A percentile compares a stretch with the other conserved stretches of the same genome.
Conservation (phyloP, 805 yeast species). For the Candida sphagnicola region DNA sequence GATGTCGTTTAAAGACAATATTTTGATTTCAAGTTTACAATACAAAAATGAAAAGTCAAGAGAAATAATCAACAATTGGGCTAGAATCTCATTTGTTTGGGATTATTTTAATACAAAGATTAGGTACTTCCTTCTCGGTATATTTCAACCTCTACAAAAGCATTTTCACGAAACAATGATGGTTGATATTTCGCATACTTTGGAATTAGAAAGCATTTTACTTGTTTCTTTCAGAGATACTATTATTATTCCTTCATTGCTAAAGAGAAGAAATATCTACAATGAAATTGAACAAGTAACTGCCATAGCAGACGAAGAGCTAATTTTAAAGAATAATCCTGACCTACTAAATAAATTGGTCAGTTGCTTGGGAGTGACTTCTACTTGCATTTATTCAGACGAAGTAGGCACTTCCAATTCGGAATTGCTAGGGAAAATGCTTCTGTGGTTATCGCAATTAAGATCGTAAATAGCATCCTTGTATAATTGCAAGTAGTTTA, state of each 20-base stretch:
- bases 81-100: conserved; percentile 20
- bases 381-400: background rate
- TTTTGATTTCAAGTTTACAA: background rate
- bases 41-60: background rate
- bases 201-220: conserved; percentile 25
- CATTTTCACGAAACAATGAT: conserved; percentile 11
- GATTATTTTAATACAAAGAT: conserved; percentile 24
- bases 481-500: no score
- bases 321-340: conserved; percentile 5
- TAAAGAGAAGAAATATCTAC: conserved; percentile 11
- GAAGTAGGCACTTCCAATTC: background rate
- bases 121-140: conserved; percentile 17
- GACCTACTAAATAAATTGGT: conserved; percentile 7
- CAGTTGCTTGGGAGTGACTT: conserved; percentile 12
- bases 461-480: background rate
- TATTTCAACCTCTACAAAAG: conserved; percentile 24
- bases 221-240: conserved; percentile 25
- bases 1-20: background rate
- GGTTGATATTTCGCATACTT: conserved; percentile 5
- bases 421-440: conserved; percentile 2
- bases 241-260: conserved; percentile 21
- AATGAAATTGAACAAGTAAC: background rate
- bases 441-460: background rate
- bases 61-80: conserved; percentile 17
- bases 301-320: conserved; percentile 3